A percentile compares a stretch with the other conserved stretches of the same genome.
Conservation (phyloP, 768 basidiomycete species). For the Panaeolus cyanescens region DNA sequence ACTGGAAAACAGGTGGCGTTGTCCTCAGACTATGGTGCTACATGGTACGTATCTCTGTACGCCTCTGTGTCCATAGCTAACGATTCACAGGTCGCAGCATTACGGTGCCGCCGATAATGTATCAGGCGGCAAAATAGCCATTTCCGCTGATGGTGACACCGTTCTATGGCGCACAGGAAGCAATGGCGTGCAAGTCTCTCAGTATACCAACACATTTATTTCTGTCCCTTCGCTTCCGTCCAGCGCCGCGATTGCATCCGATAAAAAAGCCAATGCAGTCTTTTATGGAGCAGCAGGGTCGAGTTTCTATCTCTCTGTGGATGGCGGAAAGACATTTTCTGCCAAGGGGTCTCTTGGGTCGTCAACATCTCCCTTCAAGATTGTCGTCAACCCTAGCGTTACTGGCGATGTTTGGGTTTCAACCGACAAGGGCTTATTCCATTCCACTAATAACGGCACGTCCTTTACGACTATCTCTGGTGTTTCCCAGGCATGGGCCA, state of each 20-base stretch:
- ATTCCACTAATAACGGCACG: conserved; percentile 52
- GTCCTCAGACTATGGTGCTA: conserved; percentile 52
- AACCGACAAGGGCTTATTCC: conserved; percentile 57
- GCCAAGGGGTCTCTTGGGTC: conserved; percentile 43
- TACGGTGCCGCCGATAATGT: conserved; percentile 55
- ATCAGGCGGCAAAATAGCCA: conserved; percentile 41
- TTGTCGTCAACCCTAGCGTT: conserved; percentile 54
- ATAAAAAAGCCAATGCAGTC: conserved; percentile 55
- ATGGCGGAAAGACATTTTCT: conserved; percentile 56
- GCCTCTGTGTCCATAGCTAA: background rate
- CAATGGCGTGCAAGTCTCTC: conserved; percentile 55
- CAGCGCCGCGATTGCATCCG: conserved; percentile 58
- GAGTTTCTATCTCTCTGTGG: conserved; percentile 60
- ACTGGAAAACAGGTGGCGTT: conserved; percentile 57
- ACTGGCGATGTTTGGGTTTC: conserved; percentile 69
- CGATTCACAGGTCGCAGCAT: conserved; percentile 42
- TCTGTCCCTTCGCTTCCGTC: conserved; percentile 54
- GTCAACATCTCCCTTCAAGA: conserved; percentile 50
- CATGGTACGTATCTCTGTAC: conserved; percentile 38
- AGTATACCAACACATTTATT: conserved; percentile 48
- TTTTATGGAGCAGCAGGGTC: conserved; percentile 63
- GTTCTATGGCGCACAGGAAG: conserved; percentile 57
- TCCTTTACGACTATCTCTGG: conserved; percentile 50
- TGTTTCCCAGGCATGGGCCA: conserved; percentile 54
- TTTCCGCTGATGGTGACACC: conserved; percentile 56